Percentiles rank a stretch among this genome's conserved stretches.
phyloP scores from a whole-genome alignment of 2,329 filamentous ascomycete species.

The Hypoxylon sp. region DNA sequence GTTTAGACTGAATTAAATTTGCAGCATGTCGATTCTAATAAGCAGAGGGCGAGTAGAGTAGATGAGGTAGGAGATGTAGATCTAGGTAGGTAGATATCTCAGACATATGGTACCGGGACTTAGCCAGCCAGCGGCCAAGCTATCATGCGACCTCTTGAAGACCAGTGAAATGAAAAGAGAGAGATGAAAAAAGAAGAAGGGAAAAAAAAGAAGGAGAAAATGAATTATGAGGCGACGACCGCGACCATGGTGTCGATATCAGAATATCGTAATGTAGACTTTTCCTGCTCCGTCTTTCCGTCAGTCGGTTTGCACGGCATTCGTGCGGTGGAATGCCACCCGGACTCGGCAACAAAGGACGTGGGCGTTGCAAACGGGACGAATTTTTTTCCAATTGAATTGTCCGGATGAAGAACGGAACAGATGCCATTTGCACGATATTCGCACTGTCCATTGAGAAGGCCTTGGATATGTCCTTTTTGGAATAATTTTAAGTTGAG shows the following conservation, averaged over 20 bases:
- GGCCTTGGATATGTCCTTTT: background rate
- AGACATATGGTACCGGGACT: too few relatives aligned
- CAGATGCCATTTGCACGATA: too few relatives aligned
- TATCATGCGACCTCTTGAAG: background rate
- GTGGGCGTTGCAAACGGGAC: conserved; percentile 30
- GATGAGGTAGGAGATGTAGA: background rate
- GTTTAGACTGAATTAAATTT: background rate
- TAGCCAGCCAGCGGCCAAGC: background rate
- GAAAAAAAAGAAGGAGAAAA: background rate
- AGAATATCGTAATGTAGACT: background rate
- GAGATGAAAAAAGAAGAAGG: background rate
- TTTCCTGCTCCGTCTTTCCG: conserved; percentile 16
- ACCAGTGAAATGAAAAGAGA: background rate
- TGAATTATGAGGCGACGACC: background rate
- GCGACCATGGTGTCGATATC: background rate
- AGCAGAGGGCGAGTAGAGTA: background rate
- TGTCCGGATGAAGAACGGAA: conserved; percentile 13
- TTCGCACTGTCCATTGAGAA: background rate
- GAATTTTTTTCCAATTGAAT: conserved; percentile 6
- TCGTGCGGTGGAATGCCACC: conserved; percentile 34
- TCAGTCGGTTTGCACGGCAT: conserved; percentile 11
- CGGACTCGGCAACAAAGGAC: conserved; percentile 34
- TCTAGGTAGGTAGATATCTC: background rate
- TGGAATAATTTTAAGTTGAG: background rate
- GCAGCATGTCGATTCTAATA: background rate